These are phyloP conservation scores for Aciculosporium take DNA, from an alignment of 2,329 filamentous ascomycete genomes.

Conservation along the genomic window DNA sequence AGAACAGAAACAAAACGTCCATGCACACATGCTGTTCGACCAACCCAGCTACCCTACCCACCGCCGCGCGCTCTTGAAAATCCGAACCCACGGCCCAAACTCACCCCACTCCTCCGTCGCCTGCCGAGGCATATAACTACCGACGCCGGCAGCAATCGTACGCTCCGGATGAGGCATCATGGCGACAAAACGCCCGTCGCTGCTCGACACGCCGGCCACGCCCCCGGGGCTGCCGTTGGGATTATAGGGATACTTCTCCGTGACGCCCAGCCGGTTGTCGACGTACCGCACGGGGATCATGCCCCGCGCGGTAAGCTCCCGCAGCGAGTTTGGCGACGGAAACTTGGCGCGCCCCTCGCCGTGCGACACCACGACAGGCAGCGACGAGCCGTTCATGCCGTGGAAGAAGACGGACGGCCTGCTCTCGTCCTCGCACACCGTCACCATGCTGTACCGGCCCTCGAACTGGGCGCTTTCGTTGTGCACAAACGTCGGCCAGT, in stretches of 20 bases:
- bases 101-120: constrained; percentile 58
- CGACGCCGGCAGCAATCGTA: constrained; percentile 68
- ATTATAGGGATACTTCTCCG: constrained; percentile 78
- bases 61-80: constrained; percentile 76
- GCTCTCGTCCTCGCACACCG: constrained; percentile 48
- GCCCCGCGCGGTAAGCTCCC: constrained; percentile 46
- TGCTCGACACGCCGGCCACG: constrained; percentile 65
- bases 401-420: constrained; percentile 70
- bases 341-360: constrained; percentile 78
- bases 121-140: constrained; percentile 52
- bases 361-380: constrained; percentile 82
- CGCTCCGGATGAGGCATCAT: constrained; percentile 92
- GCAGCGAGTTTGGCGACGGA: constrained; percentile 34
- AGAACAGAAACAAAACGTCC: too few species aligned
- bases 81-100: constrained; percentile 68
- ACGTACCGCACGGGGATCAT: constrained; percentile 71
- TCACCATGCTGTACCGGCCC: constrained; percentile 69
- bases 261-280: constrained; percentile 61
- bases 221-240: constrained; percentile 70
- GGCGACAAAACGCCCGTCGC: constrained; percentile 67
- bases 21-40: too few species aligned
- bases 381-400: constrained; percentile 67
- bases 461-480: constrained; percentile 86
- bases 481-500: constrained; percentile 77
- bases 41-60: constrained; percentile 83